These are phyloP conservation scores for Candida stauntonica DNA, from an alignment of 805 yeast genomes.

Conservation along the genomic window DNA sequence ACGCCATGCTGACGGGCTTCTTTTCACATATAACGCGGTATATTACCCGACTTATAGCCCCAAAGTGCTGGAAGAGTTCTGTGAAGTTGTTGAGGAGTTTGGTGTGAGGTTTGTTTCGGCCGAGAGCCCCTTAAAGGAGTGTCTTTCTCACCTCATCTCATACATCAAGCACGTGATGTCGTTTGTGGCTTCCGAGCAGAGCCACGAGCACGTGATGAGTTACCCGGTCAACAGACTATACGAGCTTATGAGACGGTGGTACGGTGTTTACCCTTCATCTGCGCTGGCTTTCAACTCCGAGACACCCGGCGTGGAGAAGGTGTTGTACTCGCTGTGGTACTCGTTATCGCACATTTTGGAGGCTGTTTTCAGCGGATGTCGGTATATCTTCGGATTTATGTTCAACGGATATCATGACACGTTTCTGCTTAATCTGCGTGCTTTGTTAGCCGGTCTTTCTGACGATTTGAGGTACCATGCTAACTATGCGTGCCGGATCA, in stretches of 20 bases:
- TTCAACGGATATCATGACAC: constrained; percentile 21
- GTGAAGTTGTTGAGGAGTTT: constrained; percentile 16
- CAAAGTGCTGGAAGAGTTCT: constrained; percentile 17
- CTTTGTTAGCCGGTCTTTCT: constrained; percentile 8
- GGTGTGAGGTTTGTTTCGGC: constrained; percentile 12
- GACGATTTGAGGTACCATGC: constrained; percentile 11
- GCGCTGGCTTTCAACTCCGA: constrained; percentile 13
- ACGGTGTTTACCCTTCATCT: constrained; percentile 15
- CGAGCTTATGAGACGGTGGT: constrained; percentile 17
- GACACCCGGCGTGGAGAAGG: constrained; percentile 11
- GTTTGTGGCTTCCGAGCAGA: constrained; percentile 8
- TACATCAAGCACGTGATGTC: constrained; percentile 9
- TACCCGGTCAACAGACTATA: constrained; percentile 20
- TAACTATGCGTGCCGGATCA: constrained; percentile 20
- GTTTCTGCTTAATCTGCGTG: constrained; percentile 11
- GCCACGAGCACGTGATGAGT: constrained; percentile 12
- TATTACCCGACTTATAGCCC: constrained; percentile 22
- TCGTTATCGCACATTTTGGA: constrained; percentile 16
- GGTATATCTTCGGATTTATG: constrained; percentile 21
- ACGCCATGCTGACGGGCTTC: constrained; percentile 18
- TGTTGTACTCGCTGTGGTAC: constrained; percentile 19
- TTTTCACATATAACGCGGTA: constrained; percentile 16
- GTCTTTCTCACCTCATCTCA: constrained; percentile 8
- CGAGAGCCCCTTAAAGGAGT: constrained; percentile 6
- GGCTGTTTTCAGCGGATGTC: constrained; percentile 12